Evolutionary conservation across 2,329 filamentous ascomycete species (phyloP), one percentile per base, ranked within the genome.

Genomic region (Colletotrichum graminicola): DNA sequence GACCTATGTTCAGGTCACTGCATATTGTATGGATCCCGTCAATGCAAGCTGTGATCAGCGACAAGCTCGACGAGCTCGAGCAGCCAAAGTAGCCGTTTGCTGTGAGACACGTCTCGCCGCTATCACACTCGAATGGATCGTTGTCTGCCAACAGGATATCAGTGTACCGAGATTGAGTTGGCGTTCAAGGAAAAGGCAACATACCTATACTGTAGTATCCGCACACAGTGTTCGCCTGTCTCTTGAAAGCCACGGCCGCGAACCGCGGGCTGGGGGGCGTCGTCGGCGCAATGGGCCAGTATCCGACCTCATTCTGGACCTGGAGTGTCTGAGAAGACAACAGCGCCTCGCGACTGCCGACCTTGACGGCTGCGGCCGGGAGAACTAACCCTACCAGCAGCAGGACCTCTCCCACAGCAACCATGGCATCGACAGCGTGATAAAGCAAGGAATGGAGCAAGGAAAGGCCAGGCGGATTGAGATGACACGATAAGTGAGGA

Each of bases 171-270:
- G 10, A 32, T 32, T 2, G 18, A 60, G 32, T 6, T 16, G 39
- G 5, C 16, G 41, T 18, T 14, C 16, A 32, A 29, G 3, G 32
- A 26, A 5, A 29, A 23, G 6, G 5, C 23, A 21, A 16, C 56
- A 23, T 61, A 61, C 56, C 54, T 26, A 14, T 55, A n/a, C 47
- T 36, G 16, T 55, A 67, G 36, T 61, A 67, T 29, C 65, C 65
- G 39, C 57, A 67, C 1, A 56, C 49, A 16, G 49, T 47, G 26
- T 45, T 36, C 4, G 21, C 49, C 29, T 56, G 34, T 39, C 57
- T 62, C 56, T 61, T 62, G 26, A 61, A n/a, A 29, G 55, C 56
- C 11, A 61, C 55, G 0, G 47, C 49, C 16, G 57, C 65, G 49
- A 55, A 56, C 4, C 43, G 54, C 5, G 43, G 41, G 6, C 52